These are phyloP conservation scores for Geosiphon pyriformis DNA, from an alignment of 192 early-diverging fungal genomes.

Conservation along the genomic window DNA sequence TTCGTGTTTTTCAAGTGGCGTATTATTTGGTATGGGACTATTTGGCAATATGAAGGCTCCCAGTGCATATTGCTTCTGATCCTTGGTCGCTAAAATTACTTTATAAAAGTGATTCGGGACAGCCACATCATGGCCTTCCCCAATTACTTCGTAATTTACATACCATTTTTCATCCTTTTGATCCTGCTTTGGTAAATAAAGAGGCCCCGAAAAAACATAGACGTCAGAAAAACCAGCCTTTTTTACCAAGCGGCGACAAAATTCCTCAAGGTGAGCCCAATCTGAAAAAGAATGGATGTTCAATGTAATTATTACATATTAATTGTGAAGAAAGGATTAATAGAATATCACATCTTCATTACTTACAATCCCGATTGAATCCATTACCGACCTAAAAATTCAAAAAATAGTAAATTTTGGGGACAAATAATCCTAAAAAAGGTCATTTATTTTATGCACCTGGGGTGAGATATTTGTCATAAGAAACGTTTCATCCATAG, in stretches of 20 bases:
- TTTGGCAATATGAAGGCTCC: constrained; percentile 87
- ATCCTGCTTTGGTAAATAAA: constrained; percentile 76
- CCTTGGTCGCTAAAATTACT: constrained; percentile 66
- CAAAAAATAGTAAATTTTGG: background rate
- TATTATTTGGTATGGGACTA: constrained; percentile 54
- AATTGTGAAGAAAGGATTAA: too few species aligned
- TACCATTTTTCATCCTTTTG: constrained; percentile 56
- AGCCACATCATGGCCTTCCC: constrained; percentile 75
- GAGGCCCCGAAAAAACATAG: constrained; percentile 81
- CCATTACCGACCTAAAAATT: constrained; percentile 55
- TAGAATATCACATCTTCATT: too few species aligned
- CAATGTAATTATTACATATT: too few species aligned
- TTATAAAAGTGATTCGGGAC: constrained; percentile 96
- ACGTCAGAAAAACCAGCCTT: constrained; percentile 65
- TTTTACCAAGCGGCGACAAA: constrained; percentile 65
- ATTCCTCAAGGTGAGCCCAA: constrained; percentile 85
- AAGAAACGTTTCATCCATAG: constrained; percentile 85
- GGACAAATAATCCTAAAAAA: too few species aligned
- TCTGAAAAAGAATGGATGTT: constrained; percentile 33
- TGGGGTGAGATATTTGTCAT: constrained; percentile 77
- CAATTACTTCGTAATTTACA: constrained; percentile 85
- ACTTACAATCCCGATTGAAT: constrained; percentile 83
- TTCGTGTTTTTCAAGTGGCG: constrained; percentile 61
- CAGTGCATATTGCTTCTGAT: constrained; percentile 40
- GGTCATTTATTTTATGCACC: too few species aligned